Conservation (phyloP, 495 filamentous ascomycete species). For the Daldinia vernicosa region DNA sequence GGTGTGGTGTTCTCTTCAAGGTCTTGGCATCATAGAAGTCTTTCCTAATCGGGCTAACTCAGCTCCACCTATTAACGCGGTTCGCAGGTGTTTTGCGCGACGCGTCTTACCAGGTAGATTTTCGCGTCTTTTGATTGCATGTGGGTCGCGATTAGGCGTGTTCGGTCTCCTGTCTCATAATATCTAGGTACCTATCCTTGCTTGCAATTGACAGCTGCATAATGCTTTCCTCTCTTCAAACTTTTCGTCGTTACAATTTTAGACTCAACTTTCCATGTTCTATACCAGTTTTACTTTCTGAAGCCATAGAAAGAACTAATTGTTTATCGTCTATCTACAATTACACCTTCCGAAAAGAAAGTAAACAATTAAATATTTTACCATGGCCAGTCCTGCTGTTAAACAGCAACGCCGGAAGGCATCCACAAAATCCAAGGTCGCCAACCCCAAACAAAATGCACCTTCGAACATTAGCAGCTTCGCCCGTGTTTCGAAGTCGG, state of each 20-base stretch:
- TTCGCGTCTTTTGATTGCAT: conserved; percentile 32
- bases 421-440: conserved; percentile 25
- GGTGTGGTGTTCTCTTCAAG: conserved; percentile 21
- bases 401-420: conserved; percentile 44
- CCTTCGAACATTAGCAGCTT: conserved; percentile 49
- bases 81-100: not conserved
- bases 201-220: not conserved
- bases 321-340: not conserved
- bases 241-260: conserved; percentile 21
- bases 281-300: conserved; percentile 5
- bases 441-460: conserved; percentile 26
- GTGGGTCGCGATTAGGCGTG: conserved; percentile 29
- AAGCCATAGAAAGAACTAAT: conserved; percentile 15
- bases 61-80: conserved; percentile 32
- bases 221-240: conserved; percentile 10
- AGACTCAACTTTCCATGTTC: conserved; percentile 17
- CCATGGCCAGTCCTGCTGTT: conserved; percentile 32
- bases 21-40: conserved; percentile 17
- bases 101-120: conserved; percentile 26
- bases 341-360: conserved; percentile 6
- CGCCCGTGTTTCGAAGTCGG: conserved; percentile 52
- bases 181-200: not conserved
- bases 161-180: conserved; percentile 11
- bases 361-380: conserved; percentile 1
- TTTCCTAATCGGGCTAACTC: conserved; percentile 18